These are phyloP conservation scores for Lentinula edodes DNA, from an alignment of 768 basidiomycete species.

Conservation along the genomic window DNA sequence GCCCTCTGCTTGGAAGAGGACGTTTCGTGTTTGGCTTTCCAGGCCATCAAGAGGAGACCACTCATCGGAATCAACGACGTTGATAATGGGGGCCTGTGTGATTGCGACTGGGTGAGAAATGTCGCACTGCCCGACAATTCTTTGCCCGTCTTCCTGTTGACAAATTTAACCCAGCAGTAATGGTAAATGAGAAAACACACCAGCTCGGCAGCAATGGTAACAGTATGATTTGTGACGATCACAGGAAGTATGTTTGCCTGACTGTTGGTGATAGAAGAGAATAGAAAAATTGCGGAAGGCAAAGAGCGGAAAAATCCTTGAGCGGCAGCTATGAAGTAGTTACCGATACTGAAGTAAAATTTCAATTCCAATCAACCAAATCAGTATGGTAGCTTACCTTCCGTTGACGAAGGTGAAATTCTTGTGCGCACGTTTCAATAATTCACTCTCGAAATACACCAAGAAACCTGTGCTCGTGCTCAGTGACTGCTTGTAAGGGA, in stretches of 20 bases:
- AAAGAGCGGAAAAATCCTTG: constrained; percentile 88
- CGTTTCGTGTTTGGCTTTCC: constrained; percentile 46
- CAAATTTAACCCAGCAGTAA: background rate
- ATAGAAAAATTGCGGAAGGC: constrained; percentile 90
- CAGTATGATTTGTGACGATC: constrained; percentile 90
- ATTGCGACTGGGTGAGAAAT: constrained; percentile 82
- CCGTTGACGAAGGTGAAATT: constrained; percentile 92
- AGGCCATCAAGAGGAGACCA: constrained; percentile 48
- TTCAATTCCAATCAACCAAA: background rate
- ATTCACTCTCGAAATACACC: constrained; percentile 86
- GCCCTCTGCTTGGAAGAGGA: constrained; percentile 54
- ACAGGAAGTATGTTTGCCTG: constrained; percentile 85
- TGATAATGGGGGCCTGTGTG: constrained; percentile 18
- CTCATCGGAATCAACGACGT: constrained; percentile 27
- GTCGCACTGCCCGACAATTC: constrained; percentile 87
- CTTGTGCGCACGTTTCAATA: constrained; percentile 87
- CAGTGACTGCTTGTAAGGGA: background rate
- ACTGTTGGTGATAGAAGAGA: constrained; percentile 86
- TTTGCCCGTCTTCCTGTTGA: constrained; percentile 62
- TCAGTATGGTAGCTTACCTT: constrained; percentile 38
- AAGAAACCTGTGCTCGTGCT: constrained; percentile 66
- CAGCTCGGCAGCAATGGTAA: constrained; percentile 91
- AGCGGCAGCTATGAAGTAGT: constrained; percentile 87
- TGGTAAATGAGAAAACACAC: constrained; percentile 29
- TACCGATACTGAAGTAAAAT: constrained; percentile 57